phyloP scores from a whole-genome alignment of 2,329 filamentous ascomycete species.

The Thelonectria olida region DNA sequence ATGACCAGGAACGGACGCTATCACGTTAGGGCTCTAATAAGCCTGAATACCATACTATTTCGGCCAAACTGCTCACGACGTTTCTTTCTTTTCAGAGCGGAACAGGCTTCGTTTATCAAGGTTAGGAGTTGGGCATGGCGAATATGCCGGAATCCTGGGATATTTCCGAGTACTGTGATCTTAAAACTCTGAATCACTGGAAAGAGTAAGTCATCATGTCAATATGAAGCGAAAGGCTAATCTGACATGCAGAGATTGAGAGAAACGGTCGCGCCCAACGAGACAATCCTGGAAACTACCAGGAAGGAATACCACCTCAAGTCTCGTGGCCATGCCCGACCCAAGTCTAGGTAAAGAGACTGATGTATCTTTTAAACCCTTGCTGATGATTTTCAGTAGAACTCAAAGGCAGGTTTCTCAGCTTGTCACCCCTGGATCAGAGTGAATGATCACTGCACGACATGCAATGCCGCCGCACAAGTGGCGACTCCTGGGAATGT shows the following conservation, averaged over 20 bases:
- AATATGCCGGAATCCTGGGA: not conserved
- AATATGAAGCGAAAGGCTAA: not conserved
- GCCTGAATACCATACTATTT: not conserved
- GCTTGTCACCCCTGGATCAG: not conserved
- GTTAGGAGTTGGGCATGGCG: not conserved
- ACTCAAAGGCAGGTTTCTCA: not conserved
- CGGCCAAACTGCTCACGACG: slow-evolving; percentile 39
- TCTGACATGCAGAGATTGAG: not conserved
- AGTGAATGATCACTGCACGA: not conserved
- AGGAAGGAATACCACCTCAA: too few species aligned
- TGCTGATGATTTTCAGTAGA: too few species aligned
- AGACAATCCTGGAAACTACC: not conserved
- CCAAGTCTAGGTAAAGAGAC: too few species aligned
- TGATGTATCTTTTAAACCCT: too few species aligned
- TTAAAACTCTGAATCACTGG: not conserved
- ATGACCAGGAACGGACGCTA: slow-evolving; percentile 67
- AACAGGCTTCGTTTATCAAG: slow-evolving; percentile 34
- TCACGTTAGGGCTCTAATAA: slow-evolving; percentile 51
- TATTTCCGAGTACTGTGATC: not conserved
- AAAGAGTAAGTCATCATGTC: too few species aligned
- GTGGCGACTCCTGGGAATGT: too few species aligned
- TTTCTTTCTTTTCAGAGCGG: slow-evolving; percentile 49
- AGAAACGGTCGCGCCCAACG: not conserved
- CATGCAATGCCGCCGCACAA: not conserved
- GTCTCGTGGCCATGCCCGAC: too few species aligned